Percentiles rank a stretch among this genome's conserved stretches.
phyloP scores from a whole-genome alignment of 2,329 filamentous ascomycete genomes.

The Chaetothyriales sp. region DNA sequence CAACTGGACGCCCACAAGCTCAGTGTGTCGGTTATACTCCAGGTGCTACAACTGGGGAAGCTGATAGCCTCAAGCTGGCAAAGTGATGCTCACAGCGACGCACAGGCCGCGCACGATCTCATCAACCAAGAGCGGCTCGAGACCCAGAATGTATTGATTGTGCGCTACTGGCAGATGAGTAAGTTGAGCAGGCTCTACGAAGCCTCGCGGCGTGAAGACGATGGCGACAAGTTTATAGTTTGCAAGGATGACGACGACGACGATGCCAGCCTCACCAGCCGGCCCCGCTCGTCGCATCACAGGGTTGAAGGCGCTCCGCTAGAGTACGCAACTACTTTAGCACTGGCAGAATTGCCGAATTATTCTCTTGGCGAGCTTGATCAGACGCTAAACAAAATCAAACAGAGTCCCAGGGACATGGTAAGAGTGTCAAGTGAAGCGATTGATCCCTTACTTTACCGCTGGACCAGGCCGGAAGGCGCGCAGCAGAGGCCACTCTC shows the following conservation, averaged over 20 bases:
- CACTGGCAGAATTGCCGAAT: slow-evolving; percentile 19
- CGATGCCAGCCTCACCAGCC: slow-evolving; percentile 6
- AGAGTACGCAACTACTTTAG: slow-evolving; percentile 10
- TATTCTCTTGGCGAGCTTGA: slow-evolving; percentile 25
- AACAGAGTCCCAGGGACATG: slow-evolving; percentile 27
- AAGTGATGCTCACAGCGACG: slow-evolving; percentile 15
- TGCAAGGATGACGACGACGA: slow-evolving; percentile 9
- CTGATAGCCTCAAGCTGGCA: slow-evolving; percentile 20
- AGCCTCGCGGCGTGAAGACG: slow-evolving; percentile 24
- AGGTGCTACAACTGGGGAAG: slow-evolving; percentile 27
- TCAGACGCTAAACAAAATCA: slow-evolving; percentile 22
- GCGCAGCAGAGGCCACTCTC: slow-evolving; percentile 12
- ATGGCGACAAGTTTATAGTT: slow-evolving; percentile 18
- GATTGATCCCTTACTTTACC: slow-evolving; percentile 23
- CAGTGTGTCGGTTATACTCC: slow-evolving; percentile 27
- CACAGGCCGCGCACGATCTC: slow-evolving; percentile 20
- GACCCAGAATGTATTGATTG: slow-evolving; percentile 31
- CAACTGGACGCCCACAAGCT: slow-evolving; percentile 30
- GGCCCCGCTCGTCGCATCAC: neutral
- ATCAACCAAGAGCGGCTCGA: slow-evolving; percentile 29
- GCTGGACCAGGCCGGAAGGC: slow-evolving; percentile 19
- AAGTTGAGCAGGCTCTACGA: slow-evolving; percentile 27
- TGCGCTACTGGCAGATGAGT: slow-evolving; percentile 29
- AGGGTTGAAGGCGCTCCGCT: slow-evolving; percentile 5
- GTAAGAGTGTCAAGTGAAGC: slow-evolving; percentile 24